A percentile compares a stretch with the other conserved stretches of the same genome.
phyloP scores from a whole-genome alignment of 192 early-diverging fungal genomes.

The Tieghemiomyces parasiticus region DNA sequence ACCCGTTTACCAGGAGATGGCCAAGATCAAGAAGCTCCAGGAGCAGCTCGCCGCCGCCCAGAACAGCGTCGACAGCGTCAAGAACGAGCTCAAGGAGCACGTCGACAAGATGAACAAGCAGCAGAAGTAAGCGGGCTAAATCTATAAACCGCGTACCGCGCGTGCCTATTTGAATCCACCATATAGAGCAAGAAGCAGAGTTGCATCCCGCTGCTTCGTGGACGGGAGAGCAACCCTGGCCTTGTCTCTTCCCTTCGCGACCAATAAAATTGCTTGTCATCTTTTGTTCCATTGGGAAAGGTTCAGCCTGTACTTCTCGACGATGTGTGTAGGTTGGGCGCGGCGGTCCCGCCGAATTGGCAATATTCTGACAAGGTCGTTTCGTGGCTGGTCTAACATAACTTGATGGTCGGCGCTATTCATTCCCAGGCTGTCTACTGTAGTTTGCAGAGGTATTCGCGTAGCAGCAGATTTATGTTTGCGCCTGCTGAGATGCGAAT shows the following conservation, averaged over 20 bases:
- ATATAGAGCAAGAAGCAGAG: not conserved
- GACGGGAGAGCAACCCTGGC: not conserved
- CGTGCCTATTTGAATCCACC: slow-evolving; percentile 2
- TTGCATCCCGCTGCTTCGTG: no score
- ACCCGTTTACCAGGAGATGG: not conserved
- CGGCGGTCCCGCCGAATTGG: no score
- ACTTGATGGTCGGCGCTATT: no score
- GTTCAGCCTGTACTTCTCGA: no score
- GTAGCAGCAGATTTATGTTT: no score
- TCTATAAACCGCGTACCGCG: not conserved
- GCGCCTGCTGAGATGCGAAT: no score
- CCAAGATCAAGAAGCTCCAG: slow-evolving; percentile 4
- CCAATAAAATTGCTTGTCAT: not conserved
- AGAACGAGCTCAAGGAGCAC: slow-evolving; percentile 4
- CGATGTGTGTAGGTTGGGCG: no score
- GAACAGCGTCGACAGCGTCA: slow-evolving; percentile 1
- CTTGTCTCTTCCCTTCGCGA: not conserved
- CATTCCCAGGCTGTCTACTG: no score
- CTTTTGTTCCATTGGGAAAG: not conserved
- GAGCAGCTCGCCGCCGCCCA: not conserved
- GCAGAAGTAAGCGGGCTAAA: no score
- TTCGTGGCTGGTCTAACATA: no score
- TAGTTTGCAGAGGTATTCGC: no score
- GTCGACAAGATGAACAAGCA: not conserved
- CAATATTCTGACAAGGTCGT: no score